Evolutionary conservation across 306 rosid species (phyloP), one percentile per base, ranked within the genome.

Genomic region (Sindora glabra): DNA sequence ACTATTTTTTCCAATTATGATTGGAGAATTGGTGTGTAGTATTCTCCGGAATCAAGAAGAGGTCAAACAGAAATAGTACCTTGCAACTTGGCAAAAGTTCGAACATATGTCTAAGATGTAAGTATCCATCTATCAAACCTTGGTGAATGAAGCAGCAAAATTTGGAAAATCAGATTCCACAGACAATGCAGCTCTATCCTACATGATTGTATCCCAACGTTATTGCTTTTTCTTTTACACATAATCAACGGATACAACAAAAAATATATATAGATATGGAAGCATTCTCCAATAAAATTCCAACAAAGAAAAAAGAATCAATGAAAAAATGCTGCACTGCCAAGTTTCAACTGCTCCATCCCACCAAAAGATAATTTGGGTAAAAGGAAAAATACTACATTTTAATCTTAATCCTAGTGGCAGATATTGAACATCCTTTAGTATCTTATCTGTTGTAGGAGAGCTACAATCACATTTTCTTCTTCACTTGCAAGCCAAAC

Each of bases 381-480:
- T 26, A 64, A 74, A 72, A 59, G n/a, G 53, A 56, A 49, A 54
- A 71, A 48, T 71, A 76, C 89, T 85, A 87, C 87, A 83, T 73
- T 81, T 81, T 67, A n/a, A 83, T 50, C 90, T 82, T 67, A 76
- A 88, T 77, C 96, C 95, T 86, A 86, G 75, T 68, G 90, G 86
- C 87, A 92, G 89, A 88, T 81, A 85, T 79, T 73, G 85, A 83
- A 80, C 96, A 85, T 78, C 82, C 80, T 29, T 64, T 79, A n/a
- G n/a, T n/a, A n/a, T 82, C 76, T 89, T 73, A 75, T 73, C 77
- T 81, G 80, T 66, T 78, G 91, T 65, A 81, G 90, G 85, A 72
- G 85, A 80, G 87, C 95, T 88, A 92, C 95, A 89, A 84, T 88
- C 90, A 83, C 85, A 78, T 79, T 81, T 73, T 81, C 81, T 80